Evolutionary conservation across 2,329 filamentous ascomycete genomes (phyloP), one percentile per base, ranked within the genome.

Genomic region (Tricladium varicosporioides): DNA sequence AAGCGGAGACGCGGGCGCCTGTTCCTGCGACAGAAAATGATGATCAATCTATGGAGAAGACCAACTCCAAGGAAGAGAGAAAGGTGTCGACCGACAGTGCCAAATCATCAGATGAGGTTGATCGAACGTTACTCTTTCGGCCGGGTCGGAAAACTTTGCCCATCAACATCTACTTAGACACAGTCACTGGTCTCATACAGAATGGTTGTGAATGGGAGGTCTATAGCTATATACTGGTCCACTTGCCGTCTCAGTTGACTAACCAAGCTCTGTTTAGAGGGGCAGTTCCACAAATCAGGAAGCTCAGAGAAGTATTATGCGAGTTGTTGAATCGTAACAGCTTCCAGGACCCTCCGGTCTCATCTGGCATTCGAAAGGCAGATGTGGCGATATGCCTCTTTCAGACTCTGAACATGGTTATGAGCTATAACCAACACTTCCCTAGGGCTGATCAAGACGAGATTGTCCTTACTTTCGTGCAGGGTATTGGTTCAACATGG

Each of bases 341-440:
- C 31, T 92, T 95, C 66, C 85, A 87, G 50, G 92, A 96, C 59
- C 92, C 94, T 9, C 92, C 92, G 4, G 76, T 79, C 14, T 80
- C 84, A n/a, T 88, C 88, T 5, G 88, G 91, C 0, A 78, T 97
- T 18, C 91, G 91, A 56, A 92, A 91, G 65, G 89, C 89, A 0
- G 92, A 97, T 71, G 88, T 97, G 51, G 91, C 90, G 13, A 88
- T 94, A 36, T 96, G 92, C 68, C 79, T 97, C 40, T 93, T 94
- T 66, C 89, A 97, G 66, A 86, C 87, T 32, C 77, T 99, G 63
- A 93, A 89, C 5, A 92, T 93, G 75, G 83, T 97, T 51, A 80
- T 97, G 68, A 93, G 92, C 70, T 99, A 97, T 68, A 91, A 97
- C 70, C 84, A 88, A 53, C 82, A 91, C 64, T 95, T 96, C 69